phyloP scores from a whole-genome alignment of 1,139 yeast species.

The Candida frijolesensis region DNA sequence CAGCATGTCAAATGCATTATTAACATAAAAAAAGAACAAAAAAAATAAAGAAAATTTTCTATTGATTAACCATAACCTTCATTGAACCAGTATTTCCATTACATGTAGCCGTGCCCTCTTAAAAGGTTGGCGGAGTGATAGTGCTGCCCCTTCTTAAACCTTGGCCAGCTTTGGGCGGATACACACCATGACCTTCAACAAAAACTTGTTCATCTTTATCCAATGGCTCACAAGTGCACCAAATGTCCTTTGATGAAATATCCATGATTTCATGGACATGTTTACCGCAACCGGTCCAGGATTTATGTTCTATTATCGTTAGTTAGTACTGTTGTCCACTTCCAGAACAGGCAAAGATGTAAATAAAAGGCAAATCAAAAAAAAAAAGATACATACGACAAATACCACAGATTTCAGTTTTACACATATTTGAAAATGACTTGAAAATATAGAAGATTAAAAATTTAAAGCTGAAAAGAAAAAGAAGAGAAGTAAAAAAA shows the following conservation, averaged over 20 bases:
- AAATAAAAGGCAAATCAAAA: constrained; percentile 11
- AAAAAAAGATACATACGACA: constrained; percentile 22
- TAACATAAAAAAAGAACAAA: not conserved
- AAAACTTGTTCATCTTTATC: constrained; percentile 17
- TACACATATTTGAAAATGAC: constrained; percentile 28
- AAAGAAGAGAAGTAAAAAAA: not conserved
- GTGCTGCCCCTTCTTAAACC: constrained; percentile 26
- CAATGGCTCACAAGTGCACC: constrained; percentile 43
- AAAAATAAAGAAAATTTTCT: not conserved
- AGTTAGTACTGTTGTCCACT: not conserved
- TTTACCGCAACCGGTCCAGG: constrained; percentile 42
- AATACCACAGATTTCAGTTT: constrained; percentile 38
- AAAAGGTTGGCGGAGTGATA: not conserved
- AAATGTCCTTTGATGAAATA: constrained; percentile 31
- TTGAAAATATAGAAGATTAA: not conserved
- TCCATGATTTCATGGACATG: constrained; percentile 38
- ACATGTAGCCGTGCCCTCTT: not conserved
- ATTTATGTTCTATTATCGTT: constrained; percentile 25
- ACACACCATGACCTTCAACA: constrained; percentile 25
- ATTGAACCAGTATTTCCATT: not conserved
- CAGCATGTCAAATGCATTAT: not conserved
- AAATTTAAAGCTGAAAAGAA: not conserved
- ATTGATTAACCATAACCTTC: not conserved
- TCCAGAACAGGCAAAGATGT: too few relatives aligned
- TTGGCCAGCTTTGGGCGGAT: constrained; percentile 50